Evolutionary conservation across 257 asterid species (phyloP), one percentile per base, ranked within the genome.

Genomic region (Solanum neorickii): DNA sequence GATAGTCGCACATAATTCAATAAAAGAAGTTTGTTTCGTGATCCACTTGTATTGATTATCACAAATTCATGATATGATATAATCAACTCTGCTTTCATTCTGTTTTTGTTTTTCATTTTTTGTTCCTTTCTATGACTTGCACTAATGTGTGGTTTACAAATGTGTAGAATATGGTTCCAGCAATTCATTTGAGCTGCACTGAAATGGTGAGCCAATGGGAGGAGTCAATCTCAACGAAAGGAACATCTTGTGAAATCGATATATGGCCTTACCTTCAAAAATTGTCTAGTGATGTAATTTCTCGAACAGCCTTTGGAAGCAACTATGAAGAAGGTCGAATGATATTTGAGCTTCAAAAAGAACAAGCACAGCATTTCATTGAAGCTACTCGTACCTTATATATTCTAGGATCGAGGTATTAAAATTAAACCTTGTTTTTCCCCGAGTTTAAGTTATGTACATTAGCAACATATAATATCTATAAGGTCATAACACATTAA

Each of bases 291-390:
- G 94, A 91, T 83, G 92, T 89, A 2, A 88, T 93, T 47, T 92
- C 95, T 8, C 91, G 95, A 6, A 89, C 95, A 14, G 91, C 94
- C 33, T 93, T 93, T 90, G 95, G 94, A 3, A 91, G 95, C 44
- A 92, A 83, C 66, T 93, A 90, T 84, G 88, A 90, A 88, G 93
- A 93, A 89, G 95, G 94, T n/a, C 89, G 90, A 90, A 89, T 23
- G 77, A 91, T 93, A 75, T 92, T 93, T 52, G 93, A 87, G 56
- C 93, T 88, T 37, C 94, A 92, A 83, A 83, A 66, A 56, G 92
- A 92, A 88, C 94, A 86, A 47, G 91, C 92, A 5, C 83, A 86
- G 66, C 87, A 85, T 89, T 56, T 86, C 31, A 16, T 88, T 62
- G 31, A 83, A 62, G 84, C 69, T 33, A 1, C 20, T 10, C 86